These are phyloP conservation scores for Viola odorata DNA, from an alignment of 345 rosid genomes.

Conservation along the genomic window DNA sequence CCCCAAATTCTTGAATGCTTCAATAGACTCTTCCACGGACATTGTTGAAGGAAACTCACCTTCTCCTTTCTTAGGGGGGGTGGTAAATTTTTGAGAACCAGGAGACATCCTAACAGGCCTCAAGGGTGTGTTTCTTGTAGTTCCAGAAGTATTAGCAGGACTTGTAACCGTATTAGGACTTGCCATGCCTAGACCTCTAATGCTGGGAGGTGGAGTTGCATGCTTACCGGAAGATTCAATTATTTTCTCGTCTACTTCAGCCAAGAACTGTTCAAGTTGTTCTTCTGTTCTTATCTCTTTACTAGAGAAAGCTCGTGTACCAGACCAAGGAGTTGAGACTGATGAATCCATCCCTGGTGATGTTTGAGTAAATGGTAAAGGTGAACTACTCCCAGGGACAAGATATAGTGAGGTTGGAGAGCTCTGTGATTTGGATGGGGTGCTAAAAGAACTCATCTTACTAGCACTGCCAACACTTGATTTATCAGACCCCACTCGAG, in stretches of 20 bases:
- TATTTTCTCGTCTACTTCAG: conserved; percentile 70
- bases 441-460: conserved; percentile 40
- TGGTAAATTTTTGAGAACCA: conserved; percentile 81
- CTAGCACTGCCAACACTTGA: conserved; percentile 40
- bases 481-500: conserved; percentile 47
- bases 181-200: conserved; percentile 52
- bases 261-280: conserved; percentile 81
- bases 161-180: conserved; percentile 65
- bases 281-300: conserved; percentile 82
- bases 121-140: conserved; percentile 79
- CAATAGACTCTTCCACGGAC: conserved; percentile 84
- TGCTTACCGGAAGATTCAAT: conserved; percentile 69
- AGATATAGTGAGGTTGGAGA: conserved; percentile 71
- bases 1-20: conserved; percentile 68
- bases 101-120: conserved; percentile 98
- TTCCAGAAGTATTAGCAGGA: conserved; percentile 73
- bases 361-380: conserved; percentile 46
- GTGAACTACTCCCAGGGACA: conserved; percentile 49
- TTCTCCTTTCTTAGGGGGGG: conserved; percentile 97
- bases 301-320: conserved; percentile 38
- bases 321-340: conserved; percentile 76
- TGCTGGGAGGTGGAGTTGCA: conserved; percentile 72
- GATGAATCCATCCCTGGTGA: conserved; percentile 59
- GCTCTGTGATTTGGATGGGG: conserved; percentile 55
- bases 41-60: conserved; percentile 85